Evolutionary conservation across 192 early-diverging fungal species (phyloP).

Genomic region (Coemansia sp.): DNA sequence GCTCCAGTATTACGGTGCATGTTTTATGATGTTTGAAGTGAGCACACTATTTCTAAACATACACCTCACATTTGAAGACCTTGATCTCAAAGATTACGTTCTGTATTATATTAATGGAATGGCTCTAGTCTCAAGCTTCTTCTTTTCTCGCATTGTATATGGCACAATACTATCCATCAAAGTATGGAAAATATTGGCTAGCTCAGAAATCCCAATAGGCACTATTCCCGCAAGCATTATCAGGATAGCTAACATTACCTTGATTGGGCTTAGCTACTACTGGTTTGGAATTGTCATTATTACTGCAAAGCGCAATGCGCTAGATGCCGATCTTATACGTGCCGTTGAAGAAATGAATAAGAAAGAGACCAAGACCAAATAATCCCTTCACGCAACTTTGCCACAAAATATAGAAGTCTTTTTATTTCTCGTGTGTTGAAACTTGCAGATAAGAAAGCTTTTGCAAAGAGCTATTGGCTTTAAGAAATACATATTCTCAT

Average conservation of each 20-base stretch:
- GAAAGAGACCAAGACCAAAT: not conserved
- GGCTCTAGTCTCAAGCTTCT: slow-evolving; percentile 74
- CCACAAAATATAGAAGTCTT: too few relatives aligned
- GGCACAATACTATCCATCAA: slow-evolving; percentile 72
- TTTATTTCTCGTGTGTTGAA: not conserved
- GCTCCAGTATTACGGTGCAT: slow-evolving; percentile 82
- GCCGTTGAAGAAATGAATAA: slow-evolving; percentile 41
- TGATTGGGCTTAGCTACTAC: slow-evolving; percentile 49
- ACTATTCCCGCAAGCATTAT: slow-evolving; percentile 20
- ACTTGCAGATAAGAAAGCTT: not conserved
- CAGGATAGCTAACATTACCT: slow-evolving; percentile 25
- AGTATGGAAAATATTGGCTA: slow-evolving; percentile 38
- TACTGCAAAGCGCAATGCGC: slow-evolving; percentile 41
- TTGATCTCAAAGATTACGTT: slow-evolving; percentile 69
- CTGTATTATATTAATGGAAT: slow-evolving; percentile 84
- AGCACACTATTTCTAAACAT: slow-evolving; percentile 87
- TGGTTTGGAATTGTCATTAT: slow-evolving; percentile 49
- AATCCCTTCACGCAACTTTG: not conserved
- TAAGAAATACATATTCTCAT: too few relatives aligned
- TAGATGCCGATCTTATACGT: slow-evolving; percentile 46
- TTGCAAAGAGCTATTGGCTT: too few relatives aligned
- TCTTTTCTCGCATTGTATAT: slow-evolving; percentile 72
- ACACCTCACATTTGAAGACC: slow-evolving; percentile 79
- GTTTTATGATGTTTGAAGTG: slow-evolving; percentile 90
- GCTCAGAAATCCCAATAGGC: slow-evolving; percentile 29